Conservation (phyloP, 1,139 yeast species). For the Hyphopichia khmerensis region DNA sequence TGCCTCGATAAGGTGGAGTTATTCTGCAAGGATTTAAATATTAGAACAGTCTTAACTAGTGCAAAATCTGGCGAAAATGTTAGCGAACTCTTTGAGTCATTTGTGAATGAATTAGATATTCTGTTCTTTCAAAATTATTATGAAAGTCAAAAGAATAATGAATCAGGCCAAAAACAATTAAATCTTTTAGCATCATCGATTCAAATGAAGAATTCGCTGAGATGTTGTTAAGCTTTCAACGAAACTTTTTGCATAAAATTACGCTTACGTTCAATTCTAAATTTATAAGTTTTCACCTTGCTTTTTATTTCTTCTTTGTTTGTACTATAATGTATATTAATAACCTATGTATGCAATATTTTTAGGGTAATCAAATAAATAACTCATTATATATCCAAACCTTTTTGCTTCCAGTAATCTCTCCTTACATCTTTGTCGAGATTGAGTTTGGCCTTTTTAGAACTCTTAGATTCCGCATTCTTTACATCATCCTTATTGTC, state of each 20-base stretch:
- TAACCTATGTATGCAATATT: neutral
- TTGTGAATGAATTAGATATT: slow-evolving; percentile 45
- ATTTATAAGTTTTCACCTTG: too few relatives aligned
- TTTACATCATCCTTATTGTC: slow-evolving; percentile 6
- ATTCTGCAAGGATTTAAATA: slow-evolving; percentile 13
- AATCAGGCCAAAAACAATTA: neutral
- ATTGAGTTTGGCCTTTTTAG: slow-evolving; percentile 15
- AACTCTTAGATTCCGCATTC: slow-evolving; percentile 13
- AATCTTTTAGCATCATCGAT: neutral
- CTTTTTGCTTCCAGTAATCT: slow-evolving; percentile 47
- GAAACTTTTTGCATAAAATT: neutral
- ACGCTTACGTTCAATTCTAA: neutral
- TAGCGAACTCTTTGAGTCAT: slow-evolving; percentile 37
- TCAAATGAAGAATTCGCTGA: neutral
- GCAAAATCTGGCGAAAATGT: slow-evolving; percentile 50
- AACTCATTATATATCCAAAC: slow-evolving; percentile 29
- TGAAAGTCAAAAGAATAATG: slow-evolving; percentile 6
- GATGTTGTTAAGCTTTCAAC: neutral
- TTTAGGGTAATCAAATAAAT: neutral
- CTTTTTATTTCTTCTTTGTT: neutral
- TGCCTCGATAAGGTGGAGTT: slow-evolving; percentile 8
- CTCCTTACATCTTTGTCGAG: slow-evolving; percentile 37
- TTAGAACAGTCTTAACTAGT: slow-evolving; percentile 37
- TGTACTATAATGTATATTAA: slow-evolving; percentile 1
- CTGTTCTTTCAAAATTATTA: slow-evolving; percentile 19